Conservation (phyloP, 2,329 filamentous ascomycete species). For the Phaeoacremonium minimum region DNA sequence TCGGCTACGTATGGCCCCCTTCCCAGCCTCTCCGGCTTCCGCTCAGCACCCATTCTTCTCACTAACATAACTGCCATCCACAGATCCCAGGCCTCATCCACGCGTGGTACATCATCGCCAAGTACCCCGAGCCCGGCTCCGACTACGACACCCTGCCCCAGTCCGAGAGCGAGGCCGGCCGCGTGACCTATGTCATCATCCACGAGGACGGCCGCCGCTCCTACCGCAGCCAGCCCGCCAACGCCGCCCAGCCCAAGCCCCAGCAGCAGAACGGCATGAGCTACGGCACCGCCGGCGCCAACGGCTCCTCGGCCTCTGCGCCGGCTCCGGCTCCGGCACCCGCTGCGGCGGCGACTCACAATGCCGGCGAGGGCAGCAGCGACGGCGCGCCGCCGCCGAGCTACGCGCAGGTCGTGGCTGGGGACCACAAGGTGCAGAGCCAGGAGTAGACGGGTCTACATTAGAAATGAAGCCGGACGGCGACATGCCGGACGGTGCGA, state of each 20-base stretch:
- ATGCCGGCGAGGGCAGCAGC: conserved; percentile 37
- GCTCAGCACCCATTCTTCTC: conserved; percentile 22
- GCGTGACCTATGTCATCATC: conserved; percentile 77
- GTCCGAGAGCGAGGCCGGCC: conserved; percentile 51
- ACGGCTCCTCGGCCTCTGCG: conserved; percentile 15
- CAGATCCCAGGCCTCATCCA: conserved; percentile 83
- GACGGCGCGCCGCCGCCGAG: conserved; percentile 64
- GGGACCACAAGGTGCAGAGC: conserved; percentile 85
- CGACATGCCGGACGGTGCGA: not conserved
- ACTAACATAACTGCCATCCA: not conserved
- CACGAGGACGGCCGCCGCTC: conserved; percentile 34
- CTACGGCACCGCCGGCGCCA: conserved; percentile 38
- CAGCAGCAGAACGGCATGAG: conserved; percentile 29
- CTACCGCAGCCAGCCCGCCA: conserved; percentile 18
- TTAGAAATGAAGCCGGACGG: conserved; percentile 1
- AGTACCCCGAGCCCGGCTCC: conserved; percentile 72
- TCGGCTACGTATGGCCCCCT: conserved; percentile 55
- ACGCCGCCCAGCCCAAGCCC: conserved; percentile 23
- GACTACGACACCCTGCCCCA: conserved; percentile 65
- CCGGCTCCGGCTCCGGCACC: conserved; percentile 15
- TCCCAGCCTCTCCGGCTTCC: conserved; percentile 12
- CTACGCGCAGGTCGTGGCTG: conserved; percentile 85
- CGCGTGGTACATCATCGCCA: conserved; percentile 96
- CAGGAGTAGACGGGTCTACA: conserved; percentile 38
- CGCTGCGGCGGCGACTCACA: conserved; percentile 20